phyloP scores from a whole-genome alignment of 140 eudicot genomes.

The Senecio squalidus region DNA sequence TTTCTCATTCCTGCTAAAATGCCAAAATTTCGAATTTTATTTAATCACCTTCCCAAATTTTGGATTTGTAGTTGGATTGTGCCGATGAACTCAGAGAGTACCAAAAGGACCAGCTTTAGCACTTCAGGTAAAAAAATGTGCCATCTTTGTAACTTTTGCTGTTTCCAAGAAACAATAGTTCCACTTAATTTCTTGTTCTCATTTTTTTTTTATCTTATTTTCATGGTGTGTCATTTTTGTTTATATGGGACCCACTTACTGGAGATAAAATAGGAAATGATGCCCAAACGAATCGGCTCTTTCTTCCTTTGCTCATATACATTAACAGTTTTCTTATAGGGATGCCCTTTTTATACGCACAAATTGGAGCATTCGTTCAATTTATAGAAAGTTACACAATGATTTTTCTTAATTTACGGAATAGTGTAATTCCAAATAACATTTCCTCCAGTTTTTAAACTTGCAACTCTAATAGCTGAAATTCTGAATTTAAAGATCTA shows the following conservation, averaged over 20 bases:
- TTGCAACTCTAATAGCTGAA: too few relatives aligned
- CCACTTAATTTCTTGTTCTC: not conserved
- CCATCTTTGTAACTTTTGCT: not conserved
- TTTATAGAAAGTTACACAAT: too few relatives aligned
- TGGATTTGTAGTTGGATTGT: slow-evolving; percentile 58
- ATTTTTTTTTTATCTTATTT: too few relatives aligned
- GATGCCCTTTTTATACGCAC: too few relatives aligned
- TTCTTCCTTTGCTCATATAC: too few relatives aligned
- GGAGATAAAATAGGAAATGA: not conserved
- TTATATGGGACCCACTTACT: not conserved
- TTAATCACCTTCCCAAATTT: not conserved
- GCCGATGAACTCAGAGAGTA: slow-evolving; percentile 49
- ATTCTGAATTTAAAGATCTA: too few relatives aligned
- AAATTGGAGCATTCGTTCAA: too few relatives aligned
- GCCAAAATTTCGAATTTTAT: not conserved
- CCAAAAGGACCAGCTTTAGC: slow-evolving; percentile 61
- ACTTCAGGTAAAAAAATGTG: slow-evolving; percentile 63
- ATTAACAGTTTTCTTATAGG: too few relatives aligned
- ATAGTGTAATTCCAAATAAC: too few relatives aligned
- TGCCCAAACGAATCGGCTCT: too few relatives aligned
- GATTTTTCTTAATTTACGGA: too few relatives aligned
- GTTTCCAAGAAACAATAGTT: not conserved
- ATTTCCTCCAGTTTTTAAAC: too few relatives aligned
- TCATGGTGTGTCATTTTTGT: not conserved
- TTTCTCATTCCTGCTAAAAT: not conserved